Conservation (phyloP, 75 land plant species). For the Picea glauca region DNA sequence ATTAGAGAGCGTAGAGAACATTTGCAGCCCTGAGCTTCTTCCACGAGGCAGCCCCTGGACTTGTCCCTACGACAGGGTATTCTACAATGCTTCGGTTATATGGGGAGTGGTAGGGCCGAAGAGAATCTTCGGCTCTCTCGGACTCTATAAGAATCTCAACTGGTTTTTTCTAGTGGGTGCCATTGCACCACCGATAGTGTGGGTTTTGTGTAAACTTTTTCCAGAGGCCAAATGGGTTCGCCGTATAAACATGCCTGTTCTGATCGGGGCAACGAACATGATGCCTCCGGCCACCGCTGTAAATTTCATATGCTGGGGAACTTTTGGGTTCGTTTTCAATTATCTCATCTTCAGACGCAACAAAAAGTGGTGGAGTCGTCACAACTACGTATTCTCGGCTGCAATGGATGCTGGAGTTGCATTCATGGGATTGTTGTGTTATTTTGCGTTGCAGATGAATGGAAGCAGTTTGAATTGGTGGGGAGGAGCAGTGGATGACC, state of each 20-base stretch:
- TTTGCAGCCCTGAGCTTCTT: constrained; percentile 25
- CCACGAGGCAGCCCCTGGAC: constrained; percentile 58
- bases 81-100: constrained; percentile 62
- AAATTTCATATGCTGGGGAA: constrained; percentile 20
- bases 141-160: constrained; percentile 27
- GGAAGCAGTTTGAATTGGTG: constrained; percentile 43
- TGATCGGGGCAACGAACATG: constrained; percentile 14
- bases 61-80: constrained; percentile 51
- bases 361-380: constrained; percentile 37
- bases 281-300: constrained; percentile 40
- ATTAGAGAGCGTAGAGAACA: constrained; percentile 19
- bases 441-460: constrained; percentile 16
- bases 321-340: constrained; percentile 27
- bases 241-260: constrained; percentile 27
- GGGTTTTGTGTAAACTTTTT: constrained; percentile 14
- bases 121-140: constrained; percentile 33
- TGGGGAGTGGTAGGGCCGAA: constrained; percentile 46
- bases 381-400: constrained; percentile 35
- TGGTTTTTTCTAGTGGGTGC: constrained; percentile 36
- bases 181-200: constrained; percentile 20
- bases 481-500: constrained; percentile 44
- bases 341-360: constrained; percentile 14
- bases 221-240: constrained; percentile 24
- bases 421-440: constrained; percentile 25
- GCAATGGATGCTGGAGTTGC: constrained; percentile 41